Evolutionary conservation across 2,329 filamentous ascomycete genomes (phyloP), one percentile per base, ranked within the genome.

Genomic region (Colletotrichum liaoningense): DNA sequence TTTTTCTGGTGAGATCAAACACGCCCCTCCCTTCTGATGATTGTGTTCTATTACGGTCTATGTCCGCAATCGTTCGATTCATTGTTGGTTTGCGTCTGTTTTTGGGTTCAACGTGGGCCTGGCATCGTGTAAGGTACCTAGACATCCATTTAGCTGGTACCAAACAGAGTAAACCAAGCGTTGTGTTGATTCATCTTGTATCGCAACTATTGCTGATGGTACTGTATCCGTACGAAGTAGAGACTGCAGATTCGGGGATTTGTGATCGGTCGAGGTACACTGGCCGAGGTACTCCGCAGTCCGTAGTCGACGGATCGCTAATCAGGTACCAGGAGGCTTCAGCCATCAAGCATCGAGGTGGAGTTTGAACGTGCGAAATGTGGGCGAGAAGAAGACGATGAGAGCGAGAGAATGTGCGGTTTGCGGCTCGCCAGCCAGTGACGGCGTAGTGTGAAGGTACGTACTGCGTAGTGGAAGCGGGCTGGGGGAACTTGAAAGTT

Each of bases 381-480:
- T 28, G 16, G 8, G 11, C 28, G 38, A 60, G 5, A 33, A 22
- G 22, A 49, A 26, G 11, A 19, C 4, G 16, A 54, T 22, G 59
- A 24, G 49, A 65, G 63, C 49, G 63, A 65, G 30, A 54, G 52
- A 65, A 65, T 56, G 38, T 35, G 49, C 63, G 63, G 49, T 22
- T 54, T 22, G 19, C 57, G 57, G 22, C 19, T 33, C 16, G 28
- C 38, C 38, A 42, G 38, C 38, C 38, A 42, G 38, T 42, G 16
- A 42, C 33, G 33, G 33, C 33, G 33, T 35, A 35, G 33, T 11
- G 12, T 35, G 33, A 1, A 35, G 33, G 33, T 35, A 35, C 33
- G 33, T 35, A 35, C 11, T 35, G 33, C 11, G 33, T 12, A 35
- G 33, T 35, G 33, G 11, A 35, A 12, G 28, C 16, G 55, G 55